A percentile compares a stretch with the other conserved stretches of the same genome.
These are phyloP conservation scores for Domatiomyces globalis DNA, from an alignment of 2,329 filamentous ascomycete species.

Conservation along the genomic window DNA sequence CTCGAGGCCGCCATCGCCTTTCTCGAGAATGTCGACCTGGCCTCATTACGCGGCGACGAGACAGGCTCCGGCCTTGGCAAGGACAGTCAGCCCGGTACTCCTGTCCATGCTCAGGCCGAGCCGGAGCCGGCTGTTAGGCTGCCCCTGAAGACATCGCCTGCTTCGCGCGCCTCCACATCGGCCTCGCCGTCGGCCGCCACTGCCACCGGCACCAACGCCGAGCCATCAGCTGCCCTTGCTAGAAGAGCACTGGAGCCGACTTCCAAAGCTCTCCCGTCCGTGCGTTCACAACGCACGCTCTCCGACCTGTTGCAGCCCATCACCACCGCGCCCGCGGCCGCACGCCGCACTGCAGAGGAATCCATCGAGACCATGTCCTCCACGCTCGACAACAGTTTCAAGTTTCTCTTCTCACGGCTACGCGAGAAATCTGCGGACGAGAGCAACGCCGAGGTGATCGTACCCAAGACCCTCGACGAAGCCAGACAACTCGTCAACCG, in stretches of 20 bases:
- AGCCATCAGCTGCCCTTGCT: background rate
- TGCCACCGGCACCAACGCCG: background rate
- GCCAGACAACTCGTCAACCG: constrained; percentile 69
- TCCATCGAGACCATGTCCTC: constrained; percentile 82
- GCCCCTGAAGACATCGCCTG: constrained; percentile 1
- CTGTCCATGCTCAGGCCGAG: constrained; percentile 21
- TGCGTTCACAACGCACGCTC: constrained; percentile 56
- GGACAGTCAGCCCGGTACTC: constrained; percentile 31
- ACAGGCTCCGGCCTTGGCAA: constrained; percentile 53
- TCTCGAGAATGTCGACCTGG: constrained; percentile 84
- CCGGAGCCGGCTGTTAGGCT: constrained; percentile 7
- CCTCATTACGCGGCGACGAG: constrained; percentile 72
- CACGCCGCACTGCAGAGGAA: constrained; percentile 80
- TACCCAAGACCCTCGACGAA: constrained; percentile 86
- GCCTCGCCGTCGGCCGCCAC: constrained; percentile 17
- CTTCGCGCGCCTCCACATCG: constrained; percentile 9
- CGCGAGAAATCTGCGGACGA: constrained; percentile 49
- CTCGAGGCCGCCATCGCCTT: constrained; percentile 91
- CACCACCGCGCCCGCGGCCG: constrained; percentile 67
- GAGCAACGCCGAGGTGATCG: constrained; percentile 31
- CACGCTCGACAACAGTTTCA: constrained; percentile 83
- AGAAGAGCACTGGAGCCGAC: background rate
- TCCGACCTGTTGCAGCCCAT: constrained; percentile 79
- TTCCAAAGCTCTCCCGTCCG: constrained; percentile 17
- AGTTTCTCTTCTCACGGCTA: constrained; percentile 77